phyloP scores from a whole-genome alignment of 148 eudicot genomes.

The Vaccinium vitisidaea region DNA sequence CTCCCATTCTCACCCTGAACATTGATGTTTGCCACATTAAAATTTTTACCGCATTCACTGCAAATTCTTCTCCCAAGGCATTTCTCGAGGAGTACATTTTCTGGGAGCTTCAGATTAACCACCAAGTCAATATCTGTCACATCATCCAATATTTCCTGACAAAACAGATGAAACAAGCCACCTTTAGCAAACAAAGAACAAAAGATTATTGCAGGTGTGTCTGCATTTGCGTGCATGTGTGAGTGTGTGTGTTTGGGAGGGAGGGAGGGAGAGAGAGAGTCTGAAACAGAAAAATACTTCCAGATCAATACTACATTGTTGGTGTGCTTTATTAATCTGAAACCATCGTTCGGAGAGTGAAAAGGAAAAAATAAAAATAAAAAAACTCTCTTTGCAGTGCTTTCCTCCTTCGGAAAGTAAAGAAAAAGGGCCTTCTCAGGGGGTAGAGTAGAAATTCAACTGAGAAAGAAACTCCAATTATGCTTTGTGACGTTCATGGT shows the following conservation, averaged over 20 bases:
- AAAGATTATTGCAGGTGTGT: background rate
- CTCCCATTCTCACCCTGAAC: slow-evolving; percentile 75
- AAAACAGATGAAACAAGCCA: slow-evolving; percentile 14
- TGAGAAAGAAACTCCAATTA: background rate
- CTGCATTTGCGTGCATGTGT: background rate
- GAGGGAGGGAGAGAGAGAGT: slow-evolving; percentile 1
- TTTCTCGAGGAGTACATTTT: slow-evolving; percentile 78
- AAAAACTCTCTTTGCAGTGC: background rate
- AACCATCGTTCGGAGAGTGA: background rate
- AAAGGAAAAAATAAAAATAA: background rate
- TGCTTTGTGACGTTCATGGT: background rate
- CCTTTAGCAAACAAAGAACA: background rate
- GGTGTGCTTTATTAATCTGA: background rate
- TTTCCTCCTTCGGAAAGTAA: background rate
- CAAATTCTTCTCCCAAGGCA: slow-evolving; percentile 96
- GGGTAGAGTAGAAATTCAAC: background rate
- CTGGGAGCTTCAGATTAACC: slow-evolving; percentile 90
- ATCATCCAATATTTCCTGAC: slow-evolving; percentile 94
- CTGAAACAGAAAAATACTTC: background rate
- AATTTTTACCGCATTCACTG: slow-evolving; percentile 85
- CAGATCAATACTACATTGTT: background rate
- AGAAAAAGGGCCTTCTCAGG: background rate
- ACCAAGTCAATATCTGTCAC: slow-evolving; percentile 93
- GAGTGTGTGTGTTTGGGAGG: background rate
- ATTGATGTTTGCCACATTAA: slow-evolving; percentile 76